Conservation (phyloP, 768 basidiomycete genomes). For the Hortiboletus flavorubellus region DNA sequence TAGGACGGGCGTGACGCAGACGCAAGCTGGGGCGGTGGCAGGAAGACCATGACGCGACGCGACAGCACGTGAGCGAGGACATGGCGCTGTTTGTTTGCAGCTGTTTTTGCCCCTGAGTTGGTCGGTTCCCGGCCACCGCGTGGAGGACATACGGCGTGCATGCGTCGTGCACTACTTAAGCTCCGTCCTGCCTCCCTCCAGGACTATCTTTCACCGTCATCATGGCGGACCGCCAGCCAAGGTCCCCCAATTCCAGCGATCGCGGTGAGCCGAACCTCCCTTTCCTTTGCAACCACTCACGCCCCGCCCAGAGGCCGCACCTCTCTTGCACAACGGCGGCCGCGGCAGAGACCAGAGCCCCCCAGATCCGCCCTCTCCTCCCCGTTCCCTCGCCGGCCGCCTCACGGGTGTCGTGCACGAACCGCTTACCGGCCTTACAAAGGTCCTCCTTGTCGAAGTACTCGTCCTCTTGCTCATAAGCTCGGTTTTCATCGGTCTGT, state of each 20-base stretch:
- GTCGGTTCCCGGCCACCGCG: slow-evolving; percentile 18
- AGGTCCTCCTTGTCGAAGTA: slow-evolving; percentile 71
- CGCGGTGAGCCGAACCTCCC: slow-evolving; percentile 39
- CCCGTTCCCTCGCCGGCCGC: slow-evolving; percentile 24
- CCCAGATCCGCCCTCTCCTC: slow-evolving; percentile 37
- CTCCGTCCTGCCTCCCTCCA: slow-evolving; percentile 3
- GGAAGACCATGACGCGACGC: slow-evolving; percentile 51
- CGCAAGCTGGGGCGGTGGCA: slow-evolving; percentile 69
- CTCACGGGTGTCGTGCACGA: slow-evolving; percentile 62
- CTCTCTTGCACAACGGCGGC: slow-evolving; percentile 54
- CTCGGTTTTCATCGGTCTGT: slow-evolving; percentile 90
- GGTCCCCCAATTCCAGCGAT: slow-evolving; percentile 58
- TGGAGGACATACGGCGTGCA: slow-evolving; percentile 27
- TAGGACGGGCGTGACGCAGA: slow-evolving; percentile 61
- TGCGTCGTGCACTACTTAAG: slow-evolving; percentile 32
- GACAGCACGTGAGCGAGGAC: slow-evolving; percentile 9
- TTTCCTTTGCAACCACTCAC: slow-evolving; percentile 1
- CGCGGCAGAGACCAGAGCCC: slow-evolving; percentile 37
- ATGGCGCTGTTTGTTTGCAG: slow-evolving; percentile 10
- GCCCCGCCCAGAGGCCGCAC: slow-evolving; percentile 52
- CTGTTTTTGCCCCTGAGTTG: slow-evolving; percentile 16
- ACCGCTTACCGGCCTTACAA: slow-evolving; percentile 79
- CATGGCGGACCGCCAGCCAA: slow-evolving; percentile 56
- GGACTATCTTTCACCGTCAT: slow-evolving; percentile 25
- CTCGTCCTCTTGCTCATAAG: slow-evolving; percentile 78